Evolutionary conservation across 1,284 basidiomycete species (phyloP).

Genomic region (Ganoderma boninense): DNA sequence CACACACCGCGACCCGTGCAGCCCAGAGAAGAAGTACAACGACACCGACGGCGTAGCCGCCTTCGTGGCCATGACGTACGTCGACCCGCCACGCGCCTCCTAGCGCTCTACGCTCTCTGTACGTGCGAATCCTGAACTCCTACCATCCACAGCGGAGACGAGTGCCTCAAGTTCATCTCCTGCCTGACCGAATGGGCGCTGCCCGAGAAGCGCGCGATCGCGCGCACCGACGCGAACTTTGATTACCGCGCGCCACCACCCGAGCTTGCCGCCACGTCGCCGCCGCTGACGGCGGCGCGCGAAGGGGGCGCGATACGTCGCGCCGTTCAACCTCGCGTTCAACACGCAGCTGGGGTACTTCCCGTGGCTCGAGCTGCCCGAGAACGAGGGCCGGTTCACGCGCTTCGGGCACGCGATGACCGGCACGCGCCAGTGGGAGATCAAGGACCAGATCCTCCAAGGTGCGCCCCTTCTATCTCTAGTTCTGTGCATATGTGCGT

Average conservation of each 20-base stretch:
- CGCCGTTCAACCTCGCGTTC: conserved; percentile 39
- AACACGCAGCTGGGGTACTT: conserved; percentile 35
- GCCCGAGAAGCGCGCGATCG: conserved; percentile 10
- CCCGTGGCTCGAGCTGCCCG: conserved; percentile 38
- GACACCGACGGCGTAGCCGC: conserved; percentile 39
- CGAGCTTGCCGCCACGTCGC: conserved; percentile 5
- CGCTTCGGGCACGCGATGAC: conserved; percentile 39
- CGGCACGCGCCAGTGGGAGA: conserved; percentile 35
- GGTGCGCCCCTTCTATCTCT: no score
- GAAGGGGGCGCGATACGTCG: no score
- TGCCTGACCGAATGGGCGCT: conserved; percentile 29
- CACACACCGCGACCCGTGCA: no score
- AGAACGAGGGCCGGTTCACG: conserved; percentile 31
- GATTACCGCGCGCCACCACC: conserved; percentile 4
- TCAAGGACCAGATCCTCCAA: conserved; percentile 32
- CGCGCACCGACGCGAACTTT: conserved; percentile 14
- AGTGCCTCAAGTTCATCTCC: conserved; percentile 20
- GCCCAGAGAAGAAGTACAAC: conserved; percentile 37
- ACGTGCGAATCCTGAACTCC: no score
- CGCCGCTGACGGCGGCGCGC: no score
- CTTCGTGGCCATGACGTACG: conserved; percentile 27
- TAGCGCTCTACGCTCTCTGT: no score
- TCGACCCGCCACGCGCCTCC: conserved; percentile 21
- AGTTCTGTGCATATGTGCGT: no score
- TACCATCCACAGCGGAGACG: conserved; percentile 25